Conservation (phyloP, 1,284 basidiomycete genomes). For the Ceratobasidium sp. region DNA sequence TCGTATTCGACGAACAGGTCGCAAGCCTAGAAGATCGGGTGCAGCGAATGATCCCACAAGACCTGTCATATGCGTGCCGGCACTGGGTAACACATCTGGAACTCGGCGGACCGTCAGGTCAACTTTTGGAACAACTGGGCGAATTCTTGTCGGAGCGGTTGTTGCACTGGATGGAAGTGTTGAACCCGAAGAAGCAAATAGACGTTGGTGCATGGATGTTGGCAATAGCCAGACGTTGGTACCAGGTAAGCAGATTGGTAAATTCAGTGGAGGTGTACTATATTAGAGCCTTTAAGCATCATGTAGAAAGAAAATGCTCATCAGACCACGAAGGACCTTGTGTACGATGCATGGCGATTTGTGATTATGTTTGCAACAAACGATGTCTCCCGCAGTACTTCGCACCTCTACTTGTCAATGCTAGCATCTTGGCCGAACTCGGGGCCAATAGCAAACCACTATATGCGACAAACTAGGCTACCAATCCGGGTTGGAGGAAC, state of each 20-base stretch:
- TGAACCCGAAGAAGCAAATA: constrained; percentile 2
- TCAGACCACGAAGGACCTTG: neutral
- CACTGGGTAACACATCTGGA: constrained; percentile 8
- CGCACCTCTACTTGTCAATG: neutral
- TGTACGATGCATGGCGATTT: neutral
- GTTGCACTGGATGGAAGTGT: constrained; percentile 13
- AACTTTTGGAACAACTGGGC: neutral
- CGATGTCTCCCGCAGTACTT: neutral
- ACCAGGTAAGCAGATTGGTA: too few relatives aligned
- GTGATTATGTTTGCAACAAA: neutral
- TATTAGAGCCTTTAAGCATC: too few relatives aligned
- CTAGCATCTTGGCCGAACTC: neutral
- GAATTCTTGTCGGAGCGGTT: constrained; percentile 4
- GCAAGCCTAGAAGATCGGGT: neutral
- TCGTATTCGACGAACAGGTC: neutral
- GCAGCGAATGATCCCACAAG: neutral
- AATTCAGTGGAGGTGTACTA: too few relatives aligned
- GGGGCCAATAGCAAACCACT: constrained; percentile 51
- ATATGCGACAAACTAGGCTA: too few relatives aligned
- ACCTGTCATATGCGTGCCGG: constrained; percentile 3
- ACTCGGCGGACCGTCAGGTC: neutral
- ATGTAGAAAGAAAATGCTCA: too few relatives aligned
- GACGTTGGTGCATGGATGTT: neutral
- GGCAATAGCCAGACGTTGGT: too few relatives aligned
- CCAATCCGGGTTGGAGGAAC: too few relatives aligned